A percentile compares a stretch with the other conserved stretches of the same genome.
Evolutionary conservation across 1,284 basidiomycete species (phyloP).

Genomic region (Porogramme epimiltina): DNA sequence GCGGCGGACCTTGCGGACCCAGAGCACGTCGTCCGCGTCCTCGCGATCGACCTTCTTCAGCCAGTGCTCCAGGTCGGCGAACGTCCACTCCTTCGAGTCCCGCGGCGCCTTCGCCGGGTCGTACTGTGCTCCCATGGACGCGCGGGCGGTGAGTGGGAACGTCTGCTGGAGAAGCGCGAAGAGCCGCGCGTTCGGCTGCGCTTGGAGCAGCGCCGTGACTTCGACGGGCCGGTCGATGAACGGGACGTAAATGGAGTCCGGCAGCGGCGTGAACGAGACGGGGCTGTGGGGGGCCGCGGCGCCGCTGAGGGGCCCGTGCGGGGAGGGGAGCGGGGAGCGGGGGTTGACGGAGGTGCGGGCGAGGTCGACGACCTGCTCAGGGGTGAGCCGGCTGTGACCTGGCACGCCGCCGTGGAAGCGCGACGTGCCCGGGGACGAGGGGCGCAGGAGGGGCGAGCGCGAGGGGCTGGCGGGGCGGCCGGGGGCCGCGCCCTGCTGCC

Average conservation of each 20-base stretch:
- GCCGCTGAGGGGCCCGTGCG: constrained; percentile 22
- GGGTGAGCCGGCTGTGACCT: constrained; percentile 43
- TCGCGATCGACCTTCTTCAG: constrained; percentile 62
- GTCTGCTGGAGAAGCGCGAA: constrained; percentile 72
- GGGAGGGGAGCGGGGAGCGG: constrained; percentile 26
- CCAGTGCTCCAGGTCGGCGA: constrained; percentile 57
- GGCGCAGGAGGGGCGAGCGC: constrained; percentile 29
- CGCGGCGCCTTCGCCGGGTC: constrained; percentile 31
- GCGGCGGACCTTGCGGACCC: constrained; percentile 63
- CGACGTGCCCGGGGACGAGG: constrained; percentile 26
- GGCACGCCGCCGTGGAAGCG: constrained; percentile 26
- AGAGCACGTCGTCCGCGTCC: constrained; percentile 58
- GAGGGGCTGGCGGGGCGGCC: constrained; percentile 31
- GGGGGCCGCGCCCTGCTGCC: constrained; percentile 18
- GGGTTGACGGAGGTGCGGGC: constrained; percentile 61
- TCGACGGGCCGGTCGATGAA: constrained; percentile 75
- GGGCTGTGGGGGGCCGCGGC: constrained; percentile 16
- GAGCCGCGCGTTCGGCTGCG: constrained; percentile 63
- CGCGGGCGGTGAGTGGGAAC: constrained; percentile 42
- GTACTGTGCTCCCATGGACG: constrained; percentile 24
- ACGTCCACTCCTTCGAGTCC: constrained; percentile 60
- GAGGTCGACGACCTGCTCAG: constrained; percentile 70
- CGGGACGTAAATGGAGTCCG: constrained; percentile 70
- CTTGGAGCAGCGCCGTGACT: constrained; percentile 60
- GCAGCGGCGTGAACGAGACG: constrained; percentile 71